Evolutionary conservation across 179 eudicot genomes (phyloP), one percentile per base, ranked within the genome.

Genomic region (Silene vulgaris): DNA sequence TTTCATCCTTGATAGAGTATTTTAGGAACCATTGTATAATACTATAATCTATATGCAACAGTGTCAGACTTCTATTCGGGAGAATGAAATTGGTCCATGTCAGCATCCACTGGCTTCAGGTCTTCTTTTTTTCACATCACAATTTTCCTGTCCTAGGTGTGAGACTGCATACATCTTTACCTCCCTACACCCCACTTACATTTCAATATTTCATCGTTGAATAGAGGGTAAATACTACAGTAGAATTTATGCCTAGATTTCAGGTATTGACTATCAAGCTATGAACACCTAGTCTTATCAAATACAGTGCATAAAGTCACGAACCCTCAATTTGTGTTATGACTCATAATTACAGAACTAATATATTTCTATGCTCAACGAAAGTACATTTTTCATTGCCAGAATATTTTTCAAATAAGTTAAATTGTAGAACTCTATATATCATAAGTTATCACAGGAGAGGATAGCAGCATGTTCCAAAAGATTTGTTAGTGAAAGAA

Each of bases 161-260:
- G 60, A 54, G 60, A 2, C 61, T 56, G 61, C 61, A 56, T 56
- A n/a, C 61, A 56, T 56, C 61, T 56, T 56, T n/a, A 56, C 61
- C 61, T 56, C 20, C 61, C 61, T 16, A 56, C 61, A 56, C 61
- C 61, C 6, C 3, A 56, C 61, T 56, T 50, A 50, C 40, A 35
- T 35, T 35, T 35, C 40, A 35, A 35, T 35, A 35, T 35, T 35
- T 35, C 8, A 35, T 35, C 7, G 40, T 35, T 35, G 8, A 35
- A 35, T 35, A 35, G 40, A 35, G 40, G 40, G 40, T 35, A 35
- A 35, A 35, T 35, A 35, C 40, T 35, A 35, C 40, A 35, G 40
- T 35, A 35, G 40, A 35, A 35, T 35, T 35, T 35, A 35, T 35
- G 40, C 40, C 40, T 35, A 35, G 40, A 35, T 35, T 35, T 35